phyloP scores from a whole-genome alignment of 1,284 basidiomycete species.

The Fomitopsis schrenkii region DNA sequence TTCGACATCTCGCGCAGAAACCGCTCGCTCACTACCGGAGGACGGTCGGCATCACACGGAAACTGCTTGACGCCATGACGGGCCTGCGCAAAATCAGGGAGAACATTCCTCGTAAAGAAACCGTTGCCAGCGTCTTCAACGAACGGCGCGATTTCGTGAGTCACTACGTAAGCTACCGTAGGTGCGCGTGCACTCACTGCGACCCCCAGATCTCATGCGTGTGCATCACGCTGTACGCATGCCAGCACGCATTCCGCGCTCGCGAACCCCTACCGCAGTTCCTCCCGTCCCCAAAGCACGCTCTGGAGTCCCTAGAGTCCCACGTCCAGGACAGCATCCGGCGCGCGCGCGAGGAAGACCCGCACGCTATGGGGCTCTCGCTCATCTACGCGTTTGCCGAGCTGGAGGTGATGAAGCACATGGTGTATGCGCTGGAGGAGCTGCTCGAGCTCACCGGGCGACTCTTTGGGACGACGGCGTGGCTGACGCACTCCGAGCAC shows the following conservation, averaged over 20 bases:
- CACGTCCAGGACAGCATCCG: constrained; percentile 35
- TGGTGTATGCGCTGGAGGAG: constrained; percentile 42
- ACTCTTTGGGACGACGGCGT: constrained; percentile 43
- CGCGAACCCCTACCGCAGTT: constrained; percentile 48
- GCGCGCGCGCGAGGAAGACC: constrained; percentile 26
- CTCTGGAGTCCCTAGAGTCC: constrained; percentile 32
- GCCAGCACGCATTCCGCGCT: constrained; percentile 46
- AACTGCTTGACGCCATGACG: constrained; percentile 41
- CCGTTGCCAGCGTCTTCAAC: constrained; percentile 36
- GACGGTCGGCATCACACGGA: constrained; percentile 37
- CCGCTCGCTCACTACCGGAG: constrained; percentile 43
- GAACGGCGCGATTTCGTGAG: constrained; percentile 44
- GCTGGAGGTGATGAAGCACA: constrained; percentile 36
- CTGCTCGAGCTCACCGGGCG: constrained; percentile 37
- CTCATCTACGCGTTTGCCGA: constrained; percentile 44
- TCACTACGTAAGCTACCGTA: background rate
- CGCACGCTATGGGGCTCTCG: constrained; percentile 33
- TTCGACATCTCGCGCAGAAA: constrained; percentile 32
- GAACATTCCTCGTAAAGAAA: constrained; percentile 43
- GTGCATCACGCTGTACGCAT: constrained; percentile 44
- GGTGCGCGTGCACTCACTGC: background rate
- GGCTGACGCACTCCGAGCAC: constrained; percentile 31
- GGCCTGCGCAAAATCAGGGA: constrained; percentile 45
- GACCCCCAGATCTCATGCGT: constrained; percentile 39
- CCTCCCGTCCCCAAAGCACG: constrained; percentile 42